Evolutionary conservation across 306 rosid genomes (phyloP), one percentile per base, ranked within the genome.

Genomic region (Erythrophleum fordii): DNA sequence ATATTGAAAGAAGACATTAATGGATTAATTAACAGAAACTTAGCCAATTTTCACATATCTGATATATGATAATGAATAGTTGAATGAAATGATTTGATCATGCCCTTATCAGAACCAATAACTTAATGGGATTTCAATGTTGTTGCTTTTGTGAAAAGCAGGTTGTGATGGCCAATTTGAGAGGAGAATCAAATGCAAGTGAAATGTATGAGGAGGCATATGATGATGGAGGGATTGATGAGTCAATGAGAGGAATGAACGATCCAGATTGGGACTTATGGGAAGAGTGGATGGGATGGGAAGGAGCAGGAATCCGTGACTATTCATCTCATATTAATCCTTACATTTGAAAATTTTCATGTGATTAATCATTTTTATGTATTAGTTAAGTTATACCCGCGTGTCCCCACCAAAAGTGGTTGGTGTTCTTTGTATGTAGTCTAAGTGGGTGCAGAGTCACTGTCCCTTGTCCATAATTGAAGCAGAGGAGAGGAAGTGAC

Each of bases 221-320:
- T 28, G 68, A 7, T 59, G 90, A 87, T 8, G 86, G 56, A n/a
- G 93, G 72, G 13, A 68, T 10, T 0, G 90, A 92, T 41, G 97
- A 92, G 37, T 75, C 93, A 61, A 61, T 82, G 84, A 86, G 94
- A 41, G 95, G 93, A 86, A 86, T 83, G 94, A 31, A 85, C 42
- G 94, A 90, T 49, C 86, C 91, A 0, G 94, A 90, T 87, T 89
- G 86, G 80, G 97, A 92, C 18, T 8, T 86, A 85, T 96, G 97
- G 97, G 99, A 96, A 70, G 99, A 96, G 31, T 96, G 99, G 99
- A 92, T 92, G 97, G 98, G 98, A 29, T 96, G 97, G 97, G 98
- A 95, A 92, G 99, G 99, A 80, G 99, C 98, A 22, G 94, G 98
- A 55, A 95, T 91, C 17, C 88, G 96, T 4, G 99, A 95, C 83